These are phyloP conservation scores for Arctium minus DNA, from an alignment of 129 eudicot species.

Conservation along the genomic window DNA sequence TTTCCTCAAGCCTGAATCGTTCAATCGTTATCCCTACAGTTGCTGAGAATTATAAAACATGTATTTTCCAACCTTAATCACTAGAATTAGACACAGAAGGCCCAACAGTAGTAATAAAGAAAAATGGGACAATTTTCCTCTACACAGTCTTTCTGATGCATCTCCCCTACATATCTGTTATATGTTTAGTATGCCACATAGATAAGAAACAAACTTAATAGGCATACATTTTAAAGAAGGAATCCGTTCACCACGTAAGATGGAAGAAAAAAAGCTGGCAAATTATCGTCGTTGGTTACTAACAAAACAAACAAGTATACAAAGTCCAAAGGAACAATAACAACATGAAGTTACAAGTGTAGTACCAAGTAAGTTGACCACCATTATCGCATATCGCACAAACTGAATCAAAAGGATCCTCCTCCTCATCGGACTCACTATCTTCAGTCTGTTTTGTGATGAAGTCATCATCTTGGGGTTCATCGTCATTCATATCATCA, in stretches of 20 bases:
- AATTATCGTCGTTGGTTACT: not conserved
- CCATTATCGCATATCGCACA: constrained; percentile 93
- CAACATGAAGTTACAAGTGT: not conserved
- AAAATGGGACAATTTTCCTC: not conserved
- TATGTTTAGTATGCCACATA: not conserved
- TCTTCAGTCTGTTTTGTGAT: constrained; percentile 33
- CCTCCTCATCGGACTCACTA: constrained; percentile 55
- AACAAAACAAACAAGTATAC: not conserved
- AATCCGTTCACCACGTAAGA: not conserved
- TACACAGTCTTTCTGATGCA: not conserved
- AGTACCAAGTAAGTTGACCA: constrained; percentile 55
- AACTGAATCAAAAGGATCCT: constrained; percentile 57
- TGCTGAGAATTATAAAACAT: not conserved
- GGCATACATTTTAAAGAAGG: not conserved
- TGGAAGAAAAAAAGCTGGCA: not conserved
- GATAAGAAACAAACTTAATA: not conserved
- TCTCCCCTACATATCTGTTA: not conserved
- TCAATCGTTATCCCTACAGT: not conserved
- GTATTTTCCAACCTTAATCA: not conserved
- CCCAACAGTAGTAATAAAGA: not conserved
- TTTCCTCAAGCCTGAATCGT: not conserved
- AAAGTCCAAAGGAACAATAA: not conserved
- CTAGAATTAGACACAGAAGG: not conserved
- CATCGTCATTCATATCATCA: constrained; percentile 36
- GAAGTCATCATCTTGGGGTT: constrained; percentile 44